phyloP scores from a whole-genome alignment of 805 yeast genomes.

The Yarrowia alimentaria region DNA sequence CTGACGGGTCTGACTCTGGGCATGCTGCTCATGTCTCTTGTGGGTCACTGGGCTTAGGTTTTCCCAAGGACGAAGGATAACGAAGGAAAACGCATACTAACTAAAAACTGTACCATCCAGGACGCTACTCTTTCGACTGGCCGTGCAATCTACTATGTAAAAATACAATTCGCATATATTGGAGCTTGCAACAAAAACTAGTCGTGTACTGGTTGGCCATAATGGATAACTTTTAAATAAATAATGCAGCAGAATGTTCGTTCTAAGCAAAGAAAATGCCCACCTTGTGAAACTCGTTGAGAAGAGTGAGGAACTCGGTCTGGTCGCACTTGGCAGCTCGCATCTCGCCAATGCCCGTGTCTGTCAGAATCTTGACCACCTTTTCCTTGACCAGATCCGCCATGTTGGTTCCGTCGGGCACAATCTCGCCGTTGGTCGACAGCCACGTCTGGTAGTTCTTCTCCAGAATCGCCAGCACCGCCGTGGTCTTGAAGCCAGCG shows the following conservation, averaged over 20 bases:
- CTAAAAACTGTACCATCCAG: too few relatives aligned
- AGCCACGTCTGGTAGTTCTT: slow-evolving; percentile 82
- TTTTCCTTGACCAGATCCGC: slow-evolving; percentile 56
- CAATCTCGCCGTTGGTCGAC: slow-evolving; percentile 43
- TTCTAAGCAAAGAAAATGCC: slow-evolving; percentile 91
- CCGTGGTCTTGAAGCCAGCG: slow-evolving; percentile 84
- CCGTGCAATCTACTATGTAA: too few relatives aligned
- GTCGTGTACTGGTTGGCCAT: too few relatives aligned
- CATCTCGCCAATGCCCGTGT: slow-evolving; percentile 77
- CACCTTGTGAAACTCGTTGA: slow-evolving; percentile 93
- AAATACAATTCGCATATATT: too few relatives aligned
- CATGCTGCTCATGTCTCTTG: slow-evolving; percentile 58
- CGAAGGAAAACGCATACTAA: too few relatives aligned
- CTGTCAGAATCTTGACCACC: slow-evolving; percentile 68
- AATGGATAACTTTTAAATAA: slow-evolving; percentile 1
- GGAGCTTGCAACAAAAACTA: too few relatives aligned
- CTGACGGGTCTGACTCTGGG: slow-evolving; percentile 48
- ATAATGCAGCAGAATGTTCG: background rate
- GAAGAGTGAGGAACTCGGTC: slow-evolving; percentile 76
- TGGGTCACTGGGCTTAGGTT: slow-evolving; percentile 61
- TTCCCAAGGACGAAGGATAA: background rate
- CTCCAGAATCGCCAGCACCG: slow-evolving; percentile 77
- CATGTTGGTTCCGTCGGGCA: slow-evolving; percentile 41
- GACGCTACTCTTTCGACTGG: too few relatives aligned
- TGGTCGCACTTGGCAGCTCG: slow-evolving; percentile 95